phyloP scores from a whole-genome alignment of 768 basidiomycete species.

The Omphalotus guepiniiformis region DNA sequence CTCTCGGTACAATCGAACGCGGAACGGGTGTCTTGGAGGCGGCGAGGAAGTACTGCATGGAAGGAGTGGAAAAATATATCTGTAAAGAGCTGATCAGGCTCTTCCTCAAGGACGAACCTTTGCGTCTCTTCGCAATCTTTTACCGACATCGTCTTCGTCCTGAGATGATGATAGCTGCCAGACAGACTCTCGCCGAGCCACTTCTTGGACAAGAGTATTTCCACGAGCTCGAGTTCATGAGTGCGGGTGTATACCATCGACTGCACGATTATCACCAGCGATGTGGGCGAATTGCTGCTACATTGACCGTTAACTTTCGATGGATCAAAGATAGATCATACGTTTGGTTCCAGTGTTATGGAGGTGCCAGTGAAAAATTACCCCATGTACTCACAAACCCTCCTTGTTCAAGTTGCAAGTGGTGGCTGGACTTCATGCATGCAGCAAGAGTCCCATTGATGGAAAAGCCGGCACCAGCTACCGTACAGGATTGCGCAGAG shows the following conservation, averaged over 20 bases:
- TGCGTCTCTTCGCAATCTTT: slow-evolving; percentile 19
- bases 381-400: slow-evolving; percentile 10
- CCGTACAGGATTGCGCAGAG: slow-evolving; percentile 13
- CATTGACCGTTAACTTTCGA: slow-evolving; percentile 12
- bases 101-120: slow-evolving; percentile 15
- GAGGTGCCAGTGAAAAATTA: too few relatives aligned
- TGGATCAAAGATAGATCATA: slow-evolving; percentile 16
- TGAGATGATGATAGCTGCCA: slow-evolving; percentile 16
- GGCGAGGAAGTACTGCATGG: slow-evolving; percentile 23
- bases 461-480: slow-evolving; percentile 14
- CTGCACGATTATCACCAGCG: slow-evolving; percentile 27
- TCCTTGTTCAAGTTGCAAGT: slow-evolving; percentile 13
- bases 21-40: slow-evolving; percentile 11
- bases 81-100: slow-evolving; percentile 12
- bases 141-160: slow-evolving; percentile 10
- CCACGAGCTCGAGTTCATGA: slow-evolving; percentile 27
- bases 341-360: slow-evolving; percentile 17
- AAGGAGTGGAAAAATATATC: slow-evolving; percentile 13
- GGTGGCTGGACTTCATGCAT: slow-evolving; percentile 20
- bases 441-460: slow-evolving; percentile 13
- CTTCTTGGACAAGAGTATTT: slow-evolving; percentile 19
- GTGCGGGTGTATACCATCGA: slow-evolving; percentile 23
- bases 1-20: not conserved
- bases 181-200: slow-evolving; percentile 15
- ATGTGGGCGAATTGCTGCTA: slow-evolving; percentile 18